These are phyloP conservation scores for Vinca major DNA, from an alignment of 305 asterid species.

Conservation along the genomic window DNA sequence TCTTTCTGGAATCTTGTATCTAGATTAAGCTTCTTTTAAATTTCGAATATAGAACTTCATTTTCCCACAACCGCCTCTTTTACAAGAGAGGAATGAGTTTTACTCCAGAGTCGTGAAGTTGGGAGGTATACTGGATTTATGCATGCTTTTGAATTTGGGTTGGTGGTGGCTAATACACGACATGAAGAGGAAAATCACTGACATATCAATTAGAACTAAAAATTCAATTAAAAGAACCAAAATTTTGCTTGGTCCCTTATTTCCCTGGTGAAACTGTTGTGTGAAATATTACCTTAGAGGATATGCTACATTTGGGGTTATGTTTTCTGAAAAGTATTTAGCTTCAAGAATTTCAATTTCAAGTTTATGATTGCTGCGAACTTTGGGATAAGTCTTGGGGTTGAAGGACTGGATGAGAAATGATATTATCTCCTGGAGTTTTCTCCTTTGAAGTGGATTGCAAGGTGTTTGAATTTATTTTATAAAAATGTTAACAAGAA, in stretches of 20 bases:
- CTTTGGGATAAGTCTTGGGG: neutral
- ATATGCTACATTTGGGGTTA: neutral
- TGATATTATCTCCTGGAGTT: neutral
- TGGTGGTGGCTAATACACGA: neutral
- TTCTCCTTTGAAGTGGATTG: neutral
- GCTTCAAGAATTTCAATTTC: neutral
- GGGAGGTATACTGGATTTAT: neutral
- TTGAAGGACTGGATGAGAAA: neutral
- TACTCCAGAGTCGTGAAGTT: neutral
- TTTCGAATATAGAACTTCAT: neutral
- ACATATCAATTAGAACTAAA: too few relatives aligned
- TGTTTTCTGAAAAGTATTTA: neutral
- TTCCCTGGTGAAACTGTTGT: neutral
- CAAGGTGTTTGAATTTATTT: neutral
- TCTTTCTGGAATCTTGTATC: neutral
- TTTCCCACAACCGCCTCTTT: neutral
- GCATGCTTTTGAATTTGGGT: neutral
- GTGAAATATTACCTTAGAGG: neutral
- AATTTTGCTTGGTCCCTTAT: too few relatives aligned
- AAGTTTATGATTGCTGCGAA: neutral
- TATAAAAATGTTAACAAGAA: neutral
- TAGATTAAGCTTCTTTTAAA: neutral
- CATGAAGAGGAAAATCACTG: too few relatives aligned
- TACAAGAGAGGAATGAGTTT: neutral
- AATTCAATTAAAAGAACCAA: too few relatives aligned